Evolutionary conservation across 2,329 filamentous ascomycete species (phyloP), one percentile per base, ranked within the genome.

Genomic region (Ramichloridium luteum): DNA sequence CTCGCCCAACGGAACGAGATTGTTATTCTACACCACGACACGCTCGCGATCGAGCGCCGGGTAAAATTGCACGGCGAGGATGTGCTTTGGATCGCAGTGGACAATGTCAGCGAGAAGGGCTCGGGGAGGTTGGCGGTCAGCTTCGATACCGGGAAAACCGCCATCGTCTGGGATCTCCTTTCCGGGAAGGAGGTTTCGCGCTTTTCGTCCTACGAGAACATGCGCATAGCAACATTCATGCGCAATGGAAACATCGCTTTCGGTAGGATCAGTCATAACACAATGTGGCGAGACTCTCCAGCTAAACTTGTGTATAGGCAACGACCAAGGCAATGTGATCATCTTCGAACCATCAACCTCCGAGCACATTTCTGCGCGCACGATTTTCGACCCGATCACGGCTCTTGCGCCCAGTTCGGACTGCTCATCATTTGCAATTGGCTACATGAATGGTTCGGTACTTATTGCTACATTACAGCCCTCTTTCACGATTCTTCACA

Each of bases 151-250:
- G 79, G 83, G 22, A 82, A 88, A 56, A 93, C 83, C 1, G 84
- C 86, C 3, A 93, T 96, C 51, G 83, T 96, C 5, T 98, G 90
- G 90, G 88, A 98, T 59, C 68, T 94, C 38, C 75, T 92, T 61
- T 92, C 84, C 0, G 90, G 90, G 29, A 77, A 85, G 37, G 85
- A 94, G 57, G 71, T 94, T 36, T 77, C 88, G 23, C 73, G 86
- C n/a, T 96, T 96, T 61, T 77, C 79, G 14, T 90, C 86, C 0
- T 94, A 93, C 51, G 84, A 93, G 50, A 74, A 81, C 44, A 70
- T 96, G 41, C 77, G 77, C 13, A 78, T 83, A 16, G 88, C 86
- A 22, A 70, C 81, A 9, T 98, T 90, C 84, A 94, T 98, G 86
- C 73, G 79, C 27, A 94, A 94, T 60, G 90, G 90, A 33, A 93